Evolutionary conservation across 2,329 filamentous ascomycete genomes (phyloP).

Genomic region (Penicillium decumbens): DNA sequence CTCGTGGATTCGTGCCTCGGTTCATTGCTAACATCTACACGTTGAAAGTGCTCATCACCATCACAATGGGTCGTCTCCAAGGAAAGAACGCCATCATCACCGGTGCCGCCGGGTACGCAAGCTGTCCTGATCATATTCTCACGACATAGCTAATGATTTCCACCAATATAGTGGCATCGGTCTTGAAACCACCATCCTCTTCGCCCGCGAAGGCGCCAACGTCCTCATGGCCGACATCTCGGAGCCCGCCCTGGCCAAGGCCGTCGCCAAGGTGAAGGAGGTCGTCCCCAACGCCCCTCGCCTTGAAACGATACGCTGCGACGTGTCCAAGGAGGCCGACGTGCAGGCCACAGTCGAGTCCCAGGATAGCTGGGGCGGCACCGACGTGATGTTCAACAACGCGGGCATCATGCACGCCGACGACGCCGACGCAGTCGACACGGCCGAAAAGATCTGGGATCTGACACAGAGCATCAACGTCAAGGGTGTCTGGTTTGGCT

Average conservation of each 20-base stretch:
- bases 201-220: conserved; percentile 79
- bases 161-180: conserved; percentile 65
- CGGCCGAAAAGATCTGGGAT: conserved; percentile 88
- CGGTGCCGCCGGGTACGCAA: conserved; percentile 75
- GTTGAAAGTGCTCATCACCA: conserved; percentile 1
- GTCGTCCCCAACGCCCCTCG: conserved; percentile 53
- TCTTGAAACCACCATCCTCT: conserved; percentile 85
- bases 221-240: conserved; percentile 85
- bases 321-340: conserved; percentile 80
- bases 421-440: conserved; percentile 74
- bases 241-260: conserved; percentile 69
- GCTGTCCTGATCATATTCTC: not conserved
- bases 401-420: conserved; percentile 92
- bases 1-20: not conserved
- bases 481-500: conserved; percentile 96
- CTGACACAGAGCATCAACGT: conserved; percentile 91
- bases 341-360: conserved; percentile 69
- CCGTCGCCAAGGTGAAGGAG: conserved; percentile 68
- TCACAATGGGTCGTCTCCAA: conserved; percentile 41
- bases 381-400: conserved; percentile 96
- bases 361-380: conserved; percentile 77
- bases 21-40: conserved; percentile 3
- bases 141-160: not conserved
- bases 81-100: conserved; percentile 73
- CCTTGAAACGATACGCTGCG: conserved; percentile 41